Conservation (phyloP, 169 alveolate species). For the Miamiensis avidus region DNA sequence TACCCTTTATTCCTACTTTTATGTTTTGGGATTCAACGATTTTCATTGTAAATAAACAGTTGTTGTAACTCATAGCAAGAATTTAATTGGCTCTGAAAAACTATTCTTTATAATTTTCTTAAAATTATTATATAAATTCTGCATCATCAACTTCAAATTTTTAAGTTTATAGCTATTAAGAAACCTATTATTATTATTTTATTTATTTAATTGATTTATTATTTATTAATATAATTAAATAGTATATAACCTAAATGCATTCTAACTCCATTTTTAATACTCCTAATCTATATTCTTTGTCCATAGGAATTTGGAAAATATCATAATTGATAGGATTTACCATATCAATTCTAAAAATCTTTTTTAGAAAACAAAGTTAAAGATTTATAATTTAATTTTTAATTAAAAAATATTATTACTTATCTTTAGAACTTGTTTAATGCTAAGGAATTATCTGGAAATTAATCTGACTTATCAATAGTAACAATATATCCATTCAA, state of each 20-base stretch:
- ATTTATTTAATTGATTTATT: no score
- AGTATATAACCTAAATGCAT: no score
- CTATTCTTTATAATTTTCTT: constrained; percentile 35
- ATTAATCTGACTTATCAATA: not conserved
- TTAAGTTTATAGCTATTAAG: not conserved
- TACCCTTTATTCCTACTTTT: constrained; percentile 55
- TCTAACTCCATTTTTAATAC: not conserved
- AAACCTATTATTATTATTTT: not conserved
- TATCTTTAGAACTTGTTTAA: not conserved
- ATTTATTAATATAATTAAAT: no score
- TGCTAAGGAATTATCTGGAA: not conserved
- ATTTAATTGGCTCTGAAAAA: constrained; percentile 57
- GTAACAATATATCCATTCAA: constrained; percentile 10
- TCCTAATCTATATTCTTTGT: not conserved
- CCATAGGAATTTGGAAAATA: no score
- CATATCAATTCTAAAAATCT: no score
- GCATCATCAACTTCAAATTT: constrained; percentile 66
- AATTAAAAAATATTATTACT: no score
- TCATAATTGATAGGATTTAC: no score
- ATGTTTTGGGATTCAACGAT: constrained; percentile 35
- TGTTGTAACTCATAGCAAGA: constrained; percentile 30
- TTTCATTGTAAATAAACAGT: constrained; percentile 19
- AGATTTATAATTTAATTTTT: no score
- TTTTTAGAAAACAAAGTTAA: no score
- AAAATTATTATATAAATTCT: constrained; percentile 51